A percentile compares a stretch with the other conserved stretches of the same genome.
Conservation (phyloP, 139 green algal genomes). For the Ettlia oleoabundans region DNA sequence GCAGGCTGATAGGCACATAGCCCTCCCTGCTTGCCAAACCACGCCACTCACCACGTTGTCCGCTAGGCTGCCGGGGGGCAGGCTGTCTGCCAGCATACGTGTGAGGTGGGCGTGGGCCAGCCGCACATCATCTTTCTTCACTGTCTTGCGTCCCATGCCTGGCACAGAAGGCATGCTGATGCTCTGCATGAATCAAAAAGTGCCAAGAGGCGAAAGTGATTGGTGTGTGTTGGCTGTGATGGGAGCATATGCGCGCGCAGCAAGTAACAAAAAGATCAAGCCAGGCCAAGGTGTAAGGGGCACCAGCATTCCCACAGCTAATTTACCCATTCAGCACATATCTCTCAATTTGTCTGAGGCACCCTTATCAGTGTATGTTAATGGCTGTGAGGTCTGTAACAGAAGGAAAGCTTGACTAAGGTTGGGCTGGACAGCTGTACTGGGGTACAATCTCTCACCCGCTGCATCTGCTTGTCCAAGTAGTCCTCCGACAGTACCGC, state of each 20-base stretch:
- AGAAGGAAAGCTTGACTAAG: too few relatives aligned
- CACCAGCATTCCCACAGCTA: too few relatives aligned
- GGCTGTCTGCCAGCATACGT: conserved; percentile 55
- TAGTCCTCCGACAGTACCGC: conserved; percentile 64
- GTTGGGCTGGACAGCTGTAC: background rate
- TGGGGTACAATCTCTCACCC: conserved; percentile 8
- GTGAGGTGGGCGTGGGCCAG: conserved; percentile 64
- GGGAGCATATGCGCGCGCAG: too few relatives aligned
- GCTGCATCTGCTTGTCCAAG: conserved; percentile 21
- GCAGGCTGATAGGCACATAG: too few relatives aligned
- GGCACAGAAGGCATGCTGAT: conserved; percentile 34
- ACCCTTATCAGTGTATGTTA: too few relatives aligned
- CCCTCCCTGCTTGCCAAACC: background rate
- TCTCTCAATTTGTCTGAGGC: too few relatives aligned
- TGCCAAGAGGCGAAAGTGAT: background rate
- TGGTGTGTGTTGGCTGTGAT: background rate
- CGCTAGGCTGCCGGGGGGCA: conserved; percentile 51
- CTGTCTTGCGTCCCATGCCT: conserved; percentile 25
- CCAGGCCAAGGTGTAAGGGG: too few relatives aligned
- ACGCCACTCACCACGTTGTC: conserved; percentile 27
- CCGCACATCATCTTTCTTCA: conserved; percentile 55
- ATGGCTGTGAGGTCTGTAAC: too few relatives aligned
- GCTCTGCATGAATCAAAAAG: background rate
- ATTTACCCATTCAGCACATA: too few relatives aligned
- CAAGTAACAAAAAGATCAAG: too few relatives aligned